A percentile compares a stretch with the other conserved stretches of the same genome.
Conservation (phyloP, 495 filamentous ascomycete species). For the Penicillium malachiteum region DNA sequence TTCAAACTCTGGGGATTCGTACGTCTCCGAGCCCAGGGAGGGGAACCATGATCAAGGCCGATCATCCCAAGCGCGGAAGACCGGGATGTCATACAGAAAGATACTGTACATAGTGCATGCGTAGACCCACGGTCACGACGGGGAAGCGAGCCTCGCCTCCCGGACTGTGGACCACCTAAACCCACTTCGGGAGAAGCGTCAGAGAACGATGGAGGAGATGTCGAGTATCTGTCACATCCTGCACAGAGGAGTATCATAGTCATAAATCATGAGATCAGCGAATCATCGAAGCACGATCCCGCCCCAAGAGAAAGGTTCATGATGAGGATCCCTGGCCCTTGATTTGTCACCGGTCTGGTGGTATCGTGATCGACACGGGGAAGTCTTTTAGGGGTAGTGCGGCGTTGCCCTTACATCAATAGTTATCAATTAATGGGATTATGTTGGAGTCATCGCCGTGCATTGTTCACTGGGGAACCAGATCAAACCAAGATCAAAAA, state of each 20-base stretch:
- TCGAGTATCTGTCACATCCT: conserved; percentile 41
- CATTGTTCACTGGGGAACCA: conserved; percentile 7
- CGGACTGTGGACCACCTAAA: conserved; percentile 12
- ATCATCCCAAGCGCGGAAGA: conserved; percentile 27
- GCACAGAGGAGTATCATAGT: conserved; percentile 28
- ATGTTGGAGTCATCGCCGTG: conserved; percentile 10
- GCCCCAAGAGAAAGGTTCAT: conserved; percentile 18
- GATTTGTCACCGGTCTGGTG: conserved; percentile 43
- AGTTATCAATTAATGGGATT: conserved; percentile 24
- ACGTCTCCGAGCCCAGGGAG: conserved; percentile 16
- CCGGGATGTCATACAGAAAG: conserved; percentile 38
- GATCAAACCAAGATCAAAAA: conserved; percentile 1
- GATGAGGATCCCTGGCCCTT: conserved; percentile 28
- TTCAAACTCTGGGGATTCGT: conserved; percentile 3
- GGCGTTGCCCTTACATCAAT: conserved; percentile 44
- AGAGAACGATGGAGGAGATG: conserved; percentile 5
- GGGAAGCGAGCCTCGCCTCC: conserved; percentile 25
- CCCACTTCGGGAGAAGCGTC: conserved; percentile 11
- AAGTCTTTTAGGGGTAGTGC: conserved; percentile 20
- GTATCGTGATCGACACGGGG: conserved; percentile 40
- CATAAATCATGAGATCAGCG: conserved; percentile 24
- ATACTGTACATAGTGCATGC: conserved; percentile 26
- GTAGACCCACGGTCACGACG: conserved; percentile 24
- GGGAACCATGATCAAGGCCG: conserved; percentile 26
- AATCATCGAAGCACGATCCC: conserved; percentile 31